These are phyloP conservation scores for Sporothrix mexicana DNA, from an alignment of 2,329 filamentous ascomycete genomes.

Conservation along the genomic window DNA sequence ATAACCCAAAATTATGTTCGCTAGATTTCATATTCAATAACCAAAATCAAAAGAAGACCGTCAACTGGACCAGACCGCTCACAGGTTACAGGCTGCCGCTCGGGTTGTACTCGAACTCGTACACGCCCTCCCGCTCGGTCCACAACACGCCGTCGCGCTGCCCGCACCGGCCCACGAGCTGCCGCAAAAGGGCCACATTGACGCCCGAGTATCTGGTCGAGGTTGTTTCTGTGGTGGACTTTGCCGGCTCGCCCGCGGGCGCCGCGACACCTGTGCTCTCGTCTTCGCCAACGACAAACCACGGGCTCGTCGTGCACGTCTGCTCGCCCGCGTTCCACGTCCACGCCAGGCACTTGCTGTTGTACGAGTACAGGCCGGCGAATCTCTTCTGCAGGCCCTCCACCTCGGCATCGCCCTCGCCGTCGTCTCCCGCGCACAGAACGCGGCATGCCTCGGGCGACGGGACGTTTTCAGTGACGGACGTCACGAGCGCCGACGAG, in stretches of 20 bases:
- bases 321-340: conserved; percentile 51
- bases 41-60: background rate
- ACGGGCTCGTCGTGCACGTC: conserved; percentile 55
- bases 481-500: conserved; percentile 43
- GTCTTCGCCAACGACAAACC: conserved; percentile 55
- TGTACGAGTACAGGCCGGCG: conserved; percentile 6
- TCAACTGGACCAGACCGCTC: background rate
- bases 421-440: conserved; percentile 49
- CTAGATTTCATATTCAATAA: background rate
- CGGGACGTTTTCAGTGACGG: conserved; percentile 42
- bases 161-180: conserved; percentile 31
- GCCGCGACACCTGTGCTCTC: background rate
- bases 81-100: conserved; percentile 1
- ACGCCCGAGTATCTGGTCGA: conserved; percentile 48
- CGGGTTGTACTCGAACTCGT: conserved; percentile 28
- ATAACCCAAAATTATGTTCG: background rate
- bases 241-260: background rate
- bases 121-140: conserved; percentile 26
- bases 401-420: background rate
- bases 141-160: conserved; percentile 31
- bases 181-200: conserved; percentile 41
- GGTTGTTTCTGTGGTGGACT: conserved; percentile 8
- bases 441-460: conserved; percentile 52
- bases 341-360: conserved; percentile 56
- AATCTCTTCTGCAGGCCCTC: background rate